Conservation (phyloP, 208 protist species). For the Jaenimonas drosophilae region DNA sequence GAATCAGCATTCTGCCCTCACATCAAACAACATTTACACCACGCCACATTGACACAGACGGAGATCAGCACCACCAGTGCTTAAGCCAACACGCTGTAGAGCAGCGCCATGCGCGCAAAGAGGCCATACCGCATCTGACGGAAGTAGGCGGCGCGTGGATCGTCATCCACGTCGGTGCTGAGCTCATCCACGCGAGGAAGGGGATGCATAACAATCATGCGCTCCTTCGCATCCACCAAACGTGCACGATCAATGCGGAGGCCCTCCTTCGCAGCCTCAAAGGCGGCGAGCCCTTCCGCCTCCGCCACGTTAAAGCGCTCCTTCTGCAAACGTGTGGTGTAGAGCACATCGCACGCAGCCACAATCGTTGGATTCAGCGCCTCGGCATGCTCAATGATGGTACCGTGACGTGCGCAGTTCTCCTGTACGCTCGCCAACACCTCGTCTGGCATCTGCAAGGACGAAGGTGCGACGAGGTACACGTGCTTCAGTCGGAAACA, state of each 20-base stretch:
- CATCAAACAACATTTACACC: no score
- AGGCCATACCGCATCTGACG: slow-evolving; percentile 97
- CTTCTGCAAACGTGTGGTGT: slow-evolving; percentile 96
- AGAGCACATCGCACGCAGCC: slow-evolving; percentile 93
- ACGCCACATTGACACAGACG: background rate
- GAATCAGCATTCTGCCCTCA: no score
- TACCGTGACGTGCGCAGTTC: slow-evolving; percentile 29
- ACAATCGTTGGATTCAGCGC: slow-evolving; percentile 49
- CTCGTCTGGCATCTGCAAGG: slow-evolving; percentile 84
- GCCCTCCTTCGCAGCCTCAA: slow-evolving; percentile 71
- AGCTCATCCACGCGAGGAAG: slow-evolving; percentile 97
- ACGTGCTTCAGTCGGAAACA: slow-evolving; percentile 81
- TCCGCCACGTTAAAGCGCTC: slow-evolving; percentile 88
- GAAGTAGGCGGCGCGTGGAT: slow-evolving; percentile 96
- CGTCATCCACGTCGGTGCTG: slow-evolving; percentile 81
- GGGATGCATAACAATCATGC: slow-evolving; percentile 97
- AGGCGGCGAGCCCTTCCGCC: slow-evolving; percentile 59
- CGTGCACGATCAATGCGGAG: slow-evolving; percentile 65
- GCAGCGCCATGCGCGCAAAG: slow-evolving; percentile 97
- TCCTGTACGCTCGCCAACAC: slow-evolving; percentile 49
- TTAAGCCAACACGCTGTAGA: slow-evolving; percentile 81
- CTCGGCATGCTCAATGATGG: slow-evolving; percentile 14
- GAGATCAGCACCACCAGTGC: background rate
- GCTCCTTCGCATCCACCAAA: slow-evolving; percentile 65
- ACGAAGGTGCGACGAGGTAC: slow-evolving; percentile 84